Evolutionary conservation across 768 basidiomycete genomes (phyloP), one percentile per base, ranked within the genome.

Genomic region (Rhodotorula babjevae): DNA sequence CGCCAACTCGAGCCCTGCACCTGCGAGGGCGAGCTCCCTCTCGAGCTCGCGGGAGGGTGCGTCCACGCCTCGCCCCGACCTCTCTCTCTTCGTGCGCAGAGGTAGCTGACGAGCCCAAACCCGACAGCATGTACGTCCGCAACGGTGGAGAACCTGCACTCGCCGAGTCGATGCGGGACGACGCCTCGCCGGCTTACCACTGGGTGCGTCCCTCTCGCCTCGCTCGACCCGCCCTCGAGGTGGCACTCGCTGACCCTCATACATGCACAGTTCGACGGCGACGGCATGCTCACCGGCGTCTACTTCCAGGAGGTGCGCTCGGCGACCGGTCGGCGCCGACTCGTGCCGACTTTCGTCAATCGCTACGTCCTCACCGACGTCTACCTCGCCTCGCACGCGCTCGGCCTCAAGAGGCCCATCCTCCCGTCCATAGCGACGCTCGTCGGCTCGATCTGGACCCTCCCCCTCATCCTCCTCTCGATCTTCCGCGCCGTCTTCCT

Each of bases 231-330:
- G n/a, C n/a, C n/a, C n/a, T n/a, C 15, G 15, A 47, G 47, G 47
- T 10, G 27, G 12, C 25, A 1, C 25, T n/a, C 25, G 2, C 47
- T 49, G 19, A 49, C 47, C 21, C 23, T 46, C 19, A 3, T 23
- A 49, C 47, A 9, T 18, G 1, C 23, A 49, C 80, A 81, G 81
- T 83, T 83, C 57, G 82, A 83, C 67, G 82, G 82, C 6, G 82
- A 83, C 74, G 82, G 82, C 18, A 82, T 82, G 82, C 72, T 83
- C 12, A 78, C 79, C 65, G 82, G 82, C 15, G 82, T 83, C 12
- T 77, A 76, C 63, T 82, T 83, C 67, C 75, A 72, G 40, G 12
- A 27, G 6, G 55, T 19, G 19, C 27, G 11, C 3, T 14, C 56
- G n/a, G n/a, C 33, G 14, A 3, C 58, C 40, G 19, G 40, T 2